Evolutionary conservation across 805 yeast genomes (phyloP), one percentile per base, ranked within the genome.

Genomic region (Candida caryicola): DNA sequence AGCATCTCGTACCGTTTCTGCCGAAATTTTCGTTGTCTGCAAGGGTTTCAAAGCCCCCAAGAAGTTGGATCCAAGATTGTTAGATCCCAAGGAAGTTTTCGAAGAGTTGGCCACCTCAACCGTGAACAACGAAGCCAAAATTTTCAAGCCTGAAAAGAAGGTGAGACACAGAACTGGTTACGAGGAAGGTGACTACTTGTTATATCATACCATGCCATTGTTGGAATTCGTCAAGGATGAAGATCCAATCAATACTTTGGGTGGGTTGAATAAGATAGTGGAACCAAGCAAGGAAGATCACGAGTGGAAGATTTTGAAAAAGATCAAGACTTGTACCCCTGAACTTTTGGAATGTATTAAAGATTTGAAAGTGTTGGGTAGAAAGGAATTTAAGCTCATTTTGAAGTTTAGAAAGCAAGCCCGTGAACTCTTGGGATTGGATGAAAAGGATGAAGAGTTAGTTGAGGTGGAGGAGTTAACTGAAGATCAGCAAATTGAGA

Each of bases 1-100:
- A 6, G 90, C 98, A 6, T 89, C 97, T 27, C 90, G 99, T 81
- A 89, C 88, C 64, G 99, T 93, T 23, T 91, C 98, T 59, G 99
- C 99, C 2, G 99, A 93, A 73, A 93, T 93, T 55, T 93, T 93
- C 58, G 99, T 93, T 33, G 97, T 90, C 26, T 93, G 99, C 66
- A 82, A 82, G 60, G 95, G 95, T 9, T 93, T 85, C 71, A 91
- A 90, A 62, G 96, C 98, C 10, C 99, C 99, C 34, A 87, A 90
- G 61, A 88, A 85, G 59, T 63, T 93, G 45, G 99, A 93, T 65
- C 96, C 97, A 34, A 78, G 95, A 54, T 71, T 93, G 40, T 70
- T 93, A 44, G 99, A 93, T 60, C 86, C 98, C 12, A 85, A 77
- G 56, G 89, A 85, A 57, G 98, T 93, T 15, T 93, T 93, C 56